Evolutionary conservation across 352 stramenopile species (phyloP), one percentile per base, ranked within the genome.

Genomic region (Elongisporangium undulatum): DNA sequence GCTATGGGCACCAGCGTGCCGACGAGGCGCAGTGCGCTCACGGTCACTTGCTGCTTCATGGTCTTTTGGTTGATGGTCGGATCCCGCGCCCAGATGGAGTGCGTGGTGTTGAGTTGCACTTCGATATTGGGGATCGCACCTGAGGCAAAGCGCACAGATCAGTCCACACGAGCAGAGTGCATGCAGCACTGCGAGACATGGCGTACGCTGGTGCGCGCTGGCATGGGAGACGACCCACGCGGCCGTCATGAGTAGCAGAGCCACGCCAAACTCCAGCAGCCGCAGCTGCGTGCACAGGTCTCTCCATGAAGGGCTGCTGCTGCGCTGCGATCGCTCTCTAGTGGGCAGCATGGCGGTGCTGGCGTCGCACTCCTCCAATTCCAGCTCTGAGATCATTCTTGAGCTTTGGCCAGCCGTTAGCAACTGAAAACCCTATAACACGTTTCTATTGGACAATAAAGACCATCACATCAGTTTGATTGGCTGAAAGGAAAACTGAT

Each of bases 21-120:
- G n/a, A 67, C 64, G 26, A 77, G 55, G 6, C 80, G 59, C 6
- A 89, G 63, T 51, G 74, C 63, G 49, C 60, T 52, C 69, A 89
- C 85, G 15, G 73, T 74, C 23, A 90, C 83, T 68, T 88, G 78
- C 57, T 90, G 69, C n/a, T 62, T 38, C 49, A 76, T 67, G 55
- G 83, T 79, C 62, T 79, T 81, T 53, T 76, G 64, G 66, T 87
- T 74, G 49, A 90, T 73, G 26, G 66, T 77, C 21, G 81, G 76
- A 53, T 90, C 81, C 21, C 76, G 67, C 0, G 78, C 77, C 63
- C 69, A 90, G 17, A 86, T 60, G 6, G 72, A 79, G 17, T 67
- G 63, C 16, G 63, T 85, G 7, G 70, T 10, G 56, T 74, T 78
- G 41, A 90, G 52, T 22, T 66, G 67, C 52, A 90, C 74, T 41